Evolutionary conservation across 2,329 filamentous ascomycete species (phyloP).

Genomic region (Fusarium nanum): DNA sequence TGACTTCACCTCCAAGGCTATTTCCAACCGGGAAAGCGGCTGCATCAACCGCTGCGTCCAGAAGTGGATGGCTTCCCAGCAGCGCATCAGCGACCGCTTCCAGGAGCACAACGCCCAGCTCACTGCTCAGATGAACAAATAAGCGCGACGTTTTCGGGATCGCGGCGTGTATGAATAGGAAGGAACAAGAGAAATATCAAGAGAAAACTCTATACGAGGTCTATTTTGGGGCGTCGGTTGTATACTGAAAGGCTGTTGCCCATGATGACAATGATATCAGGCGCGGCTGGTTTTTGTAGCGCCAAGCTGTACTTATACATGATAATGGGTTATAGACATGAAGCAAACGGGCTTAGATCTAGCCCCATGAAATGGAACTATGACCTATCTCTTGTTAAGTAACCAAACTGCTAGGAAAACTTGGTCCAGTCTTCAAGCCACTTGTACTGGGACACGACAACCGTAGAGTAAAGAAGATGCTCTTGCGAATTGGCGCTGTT

Average conservation of each 20-base stretch:
- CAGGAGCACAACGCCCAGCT: slow-evolving; percentile 75
- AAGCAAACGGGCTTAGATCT: slow-evolving; percentile 10
- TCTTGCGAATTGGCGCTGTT: neutral
- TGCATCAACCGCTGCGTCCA: slow-evolving; percentile 96
- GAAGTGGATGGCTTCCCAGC: slow-evolving; percentile 93
- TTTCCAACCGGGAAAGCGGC: slow-evolving; percentile 86
- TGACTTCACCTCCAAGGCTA: slow-evolving; percentile 97
- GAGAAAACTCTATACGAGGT: slow-evolving; percentile 11
- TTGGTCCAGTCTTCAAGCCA: neutral
- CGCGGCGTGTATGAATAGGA: slow-evolving; percentile 41
- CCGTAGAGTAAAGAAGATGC: neutral
- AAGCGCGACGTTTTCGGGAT: slow-evolving; percentile 5
- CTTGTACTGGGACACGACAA: neutral
- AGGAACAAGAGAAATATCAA: slow-evolving; percentile 10
- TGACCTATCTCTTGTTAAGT: slow-evolving; percentile 22
- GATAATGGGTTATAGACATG: slow-evolving; percentile 36
- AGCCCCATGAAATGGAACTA: slow-evolving; percentile 20
- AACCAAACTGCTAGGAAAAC: neutral
- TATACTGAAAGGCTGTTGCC: slow-evolving; percentile 14
- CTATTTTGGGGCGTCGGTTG: slow-evolving; percentile 17
- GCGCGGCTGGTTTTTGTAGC: slow-evolving; percentile 29
- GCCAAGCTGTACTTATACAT: slow-evolving; percentile 44
- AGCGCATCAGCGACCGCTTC: slow-evolving; percentile 92
- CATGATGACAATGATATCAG: slow-evolving; percentile 27
- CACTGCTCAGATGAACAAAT: slow-evolving; percentile 62